A percentile compares a stretch with the other conserved stretches of the same genome.
These are phyloP conservation scores for Sporothrix globosa DNA, from an alignment of 2,329 filamentous ascomycete genomes.

Conservation along the genomic window DNA sequence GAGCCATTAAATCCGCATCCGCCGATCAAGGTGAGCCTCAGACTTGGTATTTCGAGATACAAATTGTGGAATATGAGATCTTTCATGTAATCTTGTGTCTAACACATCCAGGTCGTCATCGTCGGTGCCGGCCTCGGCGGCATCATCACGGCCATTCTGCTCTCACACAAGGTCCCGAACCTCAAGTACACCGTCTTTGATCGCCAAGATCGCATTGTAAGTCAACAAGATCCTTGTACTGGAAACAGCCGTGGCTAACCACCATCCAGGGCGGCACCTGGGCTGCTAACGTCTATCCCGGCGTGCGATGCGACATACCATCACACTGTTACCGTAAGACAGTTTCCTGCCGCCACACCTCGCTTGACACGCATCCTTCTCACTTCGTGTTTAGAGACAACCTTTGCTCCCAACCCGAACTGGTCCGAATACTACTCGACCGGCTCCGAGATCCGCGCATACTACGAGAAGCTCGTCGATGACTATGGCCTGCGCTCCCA, in stretches of 20 bases:
- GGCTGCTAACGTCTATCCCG: constrained; percentile 34
- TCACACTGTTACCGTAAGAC: constrained; percentile 35
- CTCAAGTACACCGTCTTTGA: constrained; percentile 3
- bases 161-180: background rate
- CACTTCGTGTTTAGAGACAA: constrained; percentile 20
- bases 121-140: constrained; percentile 4
- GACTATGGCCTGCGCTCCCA: constrained; percentile 26
- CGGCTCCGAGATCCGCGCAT: constrained; percentile 35
- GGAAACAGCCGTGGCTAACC: background rate
- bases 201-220: constrained; percentile 8
- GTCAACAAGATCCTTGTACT: background rate
- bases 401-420: constrained; percentile 33
- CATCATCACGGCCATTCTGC: constrained; percentile 11
- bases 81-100: background rate
- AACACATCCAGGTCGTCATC: background rate
- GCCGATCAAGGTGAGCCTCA: constrained; percentile 33
- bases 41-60: background rate
- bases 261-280: constrained; percentile 32
- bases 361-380: background rate
- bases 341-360: background rate
- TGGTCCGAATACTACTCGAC: constrained; percentile 36
- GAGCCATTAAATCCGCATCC: constrained; percentile 25
- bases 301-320: constrained; percentile 36
- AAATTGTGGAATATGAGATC: background rate
- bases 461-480: constrained; percentile 32